These are phyloP conservation scores for Camellia granthamiana DNA, from an alignment of 148 eudicot species.

Conservation along the genomic window DNA sequence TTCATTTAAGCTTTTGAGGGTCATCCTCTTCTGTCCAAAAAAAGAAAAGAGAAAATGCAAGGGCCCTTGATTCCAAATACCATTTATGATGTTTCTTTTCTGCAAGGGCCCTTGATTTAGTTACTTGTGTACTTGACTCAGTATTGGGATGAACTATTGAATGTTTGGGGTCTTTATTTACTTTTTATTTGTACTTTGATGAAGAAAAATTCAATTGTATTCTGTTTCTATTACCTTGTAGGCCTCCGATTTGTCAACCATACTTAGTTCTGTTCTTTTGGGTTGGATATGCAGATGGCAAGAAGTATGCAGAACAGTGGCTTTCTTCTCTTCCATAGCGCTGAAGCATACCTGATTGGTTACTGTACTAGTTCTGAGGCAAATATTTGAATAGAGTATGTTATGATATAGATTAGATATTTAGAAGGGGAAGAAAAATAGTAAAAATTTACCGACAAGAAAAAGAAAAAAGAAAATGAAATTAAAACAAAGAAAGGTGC, in stretches of 20 bases:
- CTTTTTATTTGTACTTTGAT: not conserved
- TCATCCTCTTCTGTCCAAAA: not conserved
- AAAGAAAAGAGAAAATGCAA: not conserved
- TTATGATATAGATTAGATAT: not conserved
- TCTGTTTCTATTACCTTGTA: not conserved
- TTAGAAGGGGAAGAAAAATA: not conserved
- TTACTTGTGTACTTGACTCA: not conserved
- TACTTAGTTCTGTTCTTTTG: conserved; percentile 20
- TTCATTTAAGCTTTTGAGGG: not conserved
- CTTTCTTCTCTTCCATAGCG: conserved; percentile 42
- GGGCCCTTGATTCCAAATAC: not conserved
- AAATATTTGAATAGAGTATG: not conserved
- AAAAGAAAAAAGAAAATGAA: too few relatives aligned
- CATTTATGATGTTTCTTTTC: not conserved
- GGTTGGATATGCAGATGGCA: conserved; percentile 35
- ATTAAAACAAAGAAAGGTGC: too few relatives aligned
- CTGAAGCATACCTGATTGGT: conserved; percentile 23
- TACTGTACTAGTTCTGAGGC: conserved; percentile 14
- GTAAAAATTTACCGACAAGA: not conserved
- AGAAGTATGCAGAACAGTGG: conserved; percentile 47
- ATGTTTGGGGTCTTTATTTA: not conserved
- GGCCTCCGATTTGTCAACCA: not conserved
- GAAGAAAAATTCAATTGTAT: not conserved
- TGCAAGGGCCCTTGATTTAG: not conserved
- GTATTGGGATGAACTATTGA: not conserved